Evolutionary conservation across 441 rosid genomes (phyloP), one percentile per base, ranked within the genome.

Genomic region (Euphorbia schlechtendalii): DNA sequence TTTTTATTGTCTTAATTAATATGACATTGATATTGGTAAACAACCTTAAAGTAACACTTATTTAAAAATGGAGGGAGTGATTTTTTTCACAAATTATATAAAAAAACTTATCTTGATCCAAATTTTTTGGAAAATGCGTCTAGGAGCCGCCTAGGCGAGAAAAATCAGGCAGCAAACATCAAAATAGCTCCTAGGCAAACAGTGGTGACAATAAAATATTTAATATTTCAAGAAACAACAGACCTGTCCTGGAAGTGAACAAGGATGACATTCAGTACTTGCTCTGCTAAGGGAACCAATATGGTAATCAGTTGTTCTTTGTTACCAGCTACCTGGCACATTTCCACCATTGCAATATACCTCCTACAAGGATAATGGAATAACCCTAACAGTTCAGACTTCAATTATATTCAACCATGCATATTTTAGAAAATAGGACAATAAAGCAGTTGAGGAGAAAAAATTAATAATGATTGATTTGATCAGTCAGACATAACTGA

Each of bases 311-410:
- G 83, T 80, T 87, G 92, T 70, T 88, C 96, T 71, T 82, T 81
- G 71, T 70, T 76, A 53, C 91, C 91, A 64, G 87, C 91, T 57
- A 87, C 86, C 78, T 79, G 82, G 81, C 95, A 93, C 95, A 93
- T 90, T 80, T 93, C 96, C 20, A 87, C 88, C 97, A 93, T 88
- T 21, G 97, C 95, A 69, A 82, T 74, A 73, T 86, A 87, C 80
- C 99, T 85, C 95, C 98, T 93, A 84, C 54, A 72, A 61, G 43
- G 48, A 71, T 51, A 20, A 55, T 13, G 0, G 45, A 15, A 15
- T 49, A 43, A 51, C 5, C 4, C 40, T 36, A 36, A 3, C 30
- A 20, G 13, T 51, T 40, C 9, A 40, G 32, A n/a, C 55, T 51
- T 51, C 22, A 51, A 51, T 51, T 24, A 48, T 7, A 48, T 48